A percentile compares a stretch with the other conserved stretches of the same genome.
Evolutionary conservation across 306 rosid species (phyloP).

Genomic region (Heteromeles arbutifolia): DNA sequence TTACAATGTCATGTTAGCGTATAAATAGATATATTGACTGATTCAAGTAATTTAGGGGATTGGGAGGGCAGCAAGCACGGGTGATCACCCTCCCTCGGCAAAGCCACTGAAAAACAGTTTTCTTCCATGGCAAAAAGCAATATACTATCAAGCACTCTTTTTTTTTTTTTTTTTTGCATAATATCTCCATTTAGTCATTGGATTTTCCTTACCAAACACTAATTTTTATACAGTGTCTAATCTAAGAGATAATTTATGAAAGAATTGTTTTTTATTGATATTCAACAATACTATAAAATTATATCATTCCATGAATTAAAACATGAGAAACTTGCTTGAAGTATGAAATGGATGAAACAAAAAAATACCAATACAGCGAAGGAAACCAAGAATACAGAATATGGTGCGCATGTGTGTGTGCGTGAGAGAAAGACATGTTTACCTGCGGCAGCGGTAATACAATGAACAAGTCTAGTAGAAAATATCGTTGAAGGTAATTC

Average conservation of each 20-base stretch:
- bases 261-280: not conserved
- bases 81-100: not conserved
- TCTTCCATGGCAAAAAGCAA: not conserved
- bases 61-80: not conserved
- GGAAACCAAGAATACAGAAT: not conserved
- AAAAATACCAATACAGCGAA: not conserved
- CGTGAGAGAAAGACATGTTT: slow-evolving; percentile 2
- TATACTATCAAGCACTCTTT: not conserved
- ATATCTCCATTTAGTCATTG: not conserved
- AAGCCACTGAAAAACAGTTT: not conserved
- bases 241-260: not conserved
- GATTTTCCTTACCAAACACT: not conserved
- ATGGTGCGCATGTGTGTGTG: not conserved
- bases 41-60: not conserved
- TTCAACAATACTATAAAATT: not conserved
- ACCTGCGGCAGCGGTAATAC: slow-evolving; percentile 86
- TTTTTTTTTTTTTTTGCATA: not conserved
- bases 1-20: not conserved
- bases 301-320: not conserved
- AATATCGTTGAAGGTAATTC: slow-evolving; percentile 47
- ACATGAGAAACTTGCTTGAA: not conserved
- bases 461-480: slow-evolving; percentile 52
- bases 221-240: not conserved
- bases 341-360: not conserved
- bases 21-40: not conserved